Conservation (phyloP, 257 asterid species). For the Rauvolfia tetraphylla region DNA sequence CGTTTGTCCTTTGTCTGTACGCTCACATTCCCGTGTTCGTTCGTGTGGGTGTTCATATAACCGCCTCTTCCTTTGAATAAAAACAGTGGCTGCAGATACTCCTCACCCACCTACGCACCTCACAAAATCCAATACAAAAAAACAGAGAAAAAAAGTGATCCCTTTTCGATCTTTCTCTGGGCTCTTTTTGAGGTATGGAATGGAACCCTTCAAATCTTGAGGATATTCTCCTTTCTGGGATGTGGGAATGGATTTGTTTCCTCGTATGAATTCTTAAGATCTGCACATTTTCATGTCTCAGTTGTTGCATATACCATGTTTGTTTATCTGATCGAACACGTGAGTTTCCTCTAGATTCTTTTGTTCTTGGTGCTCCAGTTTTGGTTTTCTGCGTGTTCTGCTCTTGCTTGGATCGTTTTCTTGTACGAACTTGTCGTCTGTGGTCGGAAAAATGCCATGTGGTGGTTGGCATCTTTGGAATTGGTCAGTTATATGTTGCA, state of each 20-base stretch:
- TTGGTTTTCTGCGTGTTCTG: not conserved
- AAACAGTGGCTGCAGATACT: constrained; percentile 17
- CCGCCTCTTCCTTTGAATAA: constrained; percentile 7
- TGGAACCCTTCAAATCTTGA: constrained; percentile 2
- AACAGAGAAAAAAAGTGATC: not conserved
- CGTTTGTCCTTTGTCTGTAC: not conserved
- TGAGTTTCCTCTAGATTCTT: not conserved
- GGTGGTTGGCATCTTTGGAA: not conserved
- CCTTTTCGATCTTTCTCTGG: not conserved
- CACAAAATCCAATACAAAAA: not conserved
- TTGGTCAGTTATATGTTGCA: not conserved
- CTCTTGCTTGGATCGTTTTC: not conserved
- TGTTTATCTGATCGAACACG: not conserved
- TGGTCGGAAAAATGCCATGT: not conserved
- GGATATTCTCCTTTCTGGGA: not conserved
- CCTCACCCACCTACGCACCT: constrained; percentile 13
- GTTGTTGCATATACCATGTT: not conserved
- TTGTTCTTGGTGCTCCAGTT: not conserved
- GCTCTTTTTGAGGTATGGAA: constrained; percentile 8
- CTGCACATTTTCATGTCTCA: not conserved
- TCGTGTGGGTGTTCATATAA: not conserved
- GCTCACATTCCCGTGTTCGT: not conserved
- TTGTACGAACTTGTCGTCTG: not conserved
- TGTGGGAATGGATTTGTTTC: not conserved
- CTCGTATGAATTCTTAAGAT: not conserved